These are phyloP conservation scores for Arthroderma sp. DNA, from an alignment of 2,329 filamentous ascomycete genomes.

Conservation along the genomic window DNA sequence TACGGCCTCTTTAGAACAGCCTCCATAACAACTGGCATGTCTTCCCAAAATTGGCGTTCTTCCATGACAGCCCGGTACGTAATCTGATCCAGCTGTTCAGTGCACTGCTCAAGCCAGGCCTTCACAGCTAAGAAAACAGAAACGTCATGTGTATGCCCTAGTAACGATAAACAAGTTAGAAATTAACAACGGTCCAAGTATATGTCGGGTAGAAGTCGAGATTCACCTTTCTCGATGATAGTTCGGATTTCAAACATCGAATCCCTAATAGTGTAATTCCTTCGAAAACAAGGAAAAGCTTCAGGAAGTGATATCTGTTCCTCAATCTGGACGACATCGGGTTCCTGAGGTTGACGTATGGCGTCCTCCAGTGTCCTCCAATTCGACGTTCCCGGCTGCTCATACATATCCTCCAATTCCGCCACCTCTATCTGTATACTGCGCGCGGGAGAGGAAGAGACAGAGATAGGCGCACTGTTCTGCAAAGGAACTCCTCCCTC, in stretches of 20 bases:
- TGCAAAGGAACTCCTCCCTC: no score
- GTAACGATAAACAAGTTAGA: neutral
- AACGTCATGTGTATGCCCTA: conserved; percentile 20
- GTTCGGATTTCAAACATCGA: conserved; percentile 21
- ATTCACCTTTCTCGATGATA: conserved; percentile 27
- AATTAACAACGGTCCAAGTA: neutral
- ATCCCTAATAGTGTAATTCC: conserved; percentile 17
- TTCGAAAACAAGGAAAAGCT: conserved; percentile 24
- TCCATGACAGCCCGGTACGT: conserved; percentile 23
- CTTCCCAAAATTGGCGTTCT: conserved; percentile 34
- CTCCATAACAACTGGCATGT: conserved; percentile 29
- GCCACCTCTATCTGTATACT: conserved; percentile 38
- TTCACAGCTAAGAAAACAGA: conserved; percentile 24
- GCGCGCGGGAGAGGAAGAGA: conserved; percentile 30
- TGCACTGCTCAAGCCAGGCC: conserved; percentile 30
- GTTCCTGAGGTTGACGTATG: conserved; percentile 18
- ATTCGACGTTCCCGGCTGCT: conserved; percentile 32
- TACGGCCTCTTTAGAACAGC: conserved; percentile 28
- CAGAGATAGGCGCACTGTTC: conserved; percentile 22
- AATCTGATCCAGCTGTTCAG: conserved; percentile 21
- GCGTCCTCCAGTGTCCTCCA: conserved; percentile 29
- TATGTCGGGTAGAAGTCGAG: neutral
- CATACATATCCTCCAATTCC: conserved; percentile 36
- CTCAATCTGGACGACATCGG: conserved; percentile 24
- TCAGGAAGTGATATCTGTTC: conserved; percentile 22